A percentile compares a stretch with the other conserved stretches of the same genome.
These are phyloP conservation scores for Kodamaea sp. DNA, from an alignment of 1,139 yeast genomes.

Conservation along the genomic window DNA sequence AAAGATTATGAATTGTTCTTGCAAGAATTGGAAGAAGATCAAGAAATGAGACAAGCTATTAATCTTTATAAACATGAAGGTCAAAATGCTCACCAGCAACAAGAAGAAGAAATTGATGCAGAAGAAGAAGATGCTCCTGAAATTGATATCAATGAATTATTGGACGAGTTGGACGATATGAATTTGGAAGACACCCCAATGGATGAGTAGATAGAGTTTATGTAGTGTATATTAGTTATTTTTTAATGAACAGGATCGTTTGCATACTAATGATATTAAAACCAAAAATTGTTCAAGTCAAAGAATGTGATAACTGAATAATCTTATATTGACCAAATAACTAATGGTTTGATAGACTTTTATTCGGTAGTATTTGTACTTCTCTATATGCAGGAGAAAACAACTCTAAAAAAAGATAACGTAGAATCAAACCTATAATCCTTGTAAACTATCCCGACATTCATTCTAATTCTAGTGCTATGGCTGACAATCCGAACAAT, in stretches of 20 bases:
- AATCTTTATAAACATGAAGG: constrained; percentile 72
- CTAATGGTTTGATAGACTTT: too few species aligned
- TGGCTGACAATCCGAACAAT: background rate
- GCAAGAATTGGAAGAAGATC: constrained; percentile 96
- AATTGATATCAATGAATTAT: constrained; percentile 73
- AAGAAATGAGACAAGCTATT: constrained; percentile 86
- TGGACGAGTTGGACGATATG: constrained; percentile 93
- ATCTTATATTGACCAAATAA: too few species aligned
- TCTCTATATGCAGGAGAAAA: too few species aligned
- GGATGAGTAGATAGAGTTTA: constrained; percentile 13
- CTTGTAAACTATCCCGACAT: too few species aligned
- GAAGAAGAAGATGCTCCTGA: constrained; percentile 75
- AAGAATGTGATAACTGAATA: too few species aligned
- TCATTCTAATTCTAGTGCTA: too few species aligned
- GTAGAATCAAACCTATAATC: too few species aligned
- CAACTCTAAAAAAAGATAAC: too few species aligned
- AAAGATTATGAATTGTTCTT: constrained; percentile 93
- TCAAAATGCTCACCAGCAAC: constrained; percentile 24
- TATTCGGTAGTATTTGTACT: too few species aligned
- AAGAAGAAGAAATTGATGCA: constrained; percentile 43
- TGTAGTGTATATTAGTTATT: background rate
- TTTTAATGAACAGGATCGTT: background rate
- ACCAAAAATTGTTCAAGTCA: too few species aligned
- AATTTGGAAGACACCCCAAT: constrained; percentile 55
- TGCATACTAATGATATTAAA: too few species aligned